A percentile compares a stretch with the other conserved stretches of the same genome.
These are phyloP conservation scores for Penicillium paradoxum DNA, from an alignment of 495 filamentous ascomycete species.

Conservation along the genomic window DNA sequence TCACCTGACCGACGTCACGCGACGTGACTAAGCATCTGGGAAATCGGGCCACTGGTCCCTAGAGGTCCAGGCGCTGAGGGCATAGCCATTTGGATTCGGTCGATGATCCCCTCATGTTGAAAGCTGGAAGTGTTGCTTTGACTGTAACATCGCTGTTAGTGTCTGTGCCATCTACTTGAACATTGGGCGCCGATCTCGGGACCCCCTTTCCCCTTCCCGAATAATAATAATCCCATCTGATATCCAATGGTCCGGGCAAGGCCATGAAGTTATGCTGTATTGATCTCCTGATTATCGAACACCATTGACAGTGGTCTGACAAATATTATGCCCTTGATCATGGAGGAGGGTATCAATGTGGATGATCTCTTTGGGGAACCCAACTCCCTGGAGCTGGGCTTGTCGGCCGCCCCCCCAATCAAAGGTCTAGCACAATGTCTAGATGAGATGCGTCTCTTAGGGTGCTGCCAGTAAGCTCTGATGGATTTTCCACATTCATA, in stretches of 20 bases:
- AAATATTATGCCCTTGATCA: constrained; percentile 44
- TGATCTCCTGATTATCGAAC: neutral
- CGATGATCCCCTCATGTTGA: neutral
- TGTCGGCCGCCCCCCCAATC: constrained; percentile 52
- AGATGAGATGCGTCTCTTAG: constrained; percentile 71
- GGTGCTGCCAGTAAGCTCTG: constrained; percentile 76
- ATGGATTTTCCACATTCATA: neutral
- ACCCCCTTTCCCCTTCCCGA: neutral
- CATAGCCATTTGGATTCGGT: constrained; percentile 1
- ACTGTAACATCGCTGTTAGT: neutral
- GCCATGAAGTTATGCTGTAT: constrained; percentile 12
- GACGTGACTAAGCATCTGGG: constrained; percentile 8
- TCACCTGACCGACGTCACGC: constrained; percentile 12
- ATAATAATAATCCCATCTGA: constrained; percentile 2
- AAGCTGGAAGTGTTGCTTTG: neutral
- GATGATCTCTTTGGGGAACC: constrained; percentile 76
- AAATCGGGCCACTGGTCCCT: neutral
- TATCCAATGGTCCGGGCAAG: constrained; percentile 1
- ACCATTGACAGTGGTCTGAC: neutral
- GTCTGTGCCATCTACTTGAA: neutral
- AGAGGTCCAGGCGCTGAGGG: constrained; percentile 3
- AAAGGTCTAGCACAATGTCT: constrained; percentile 68
- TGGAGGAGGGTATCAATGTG: constrained; percentile 66
- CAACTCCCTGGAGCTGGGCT: constrained; percentile 43
- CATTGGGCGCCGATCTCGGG: neutral